Percentiles rank a stretch among this genome's conserved stretches.
phyloP scores from a whole-genome alignment of 305 asterid genomes.

The Rubia peregrina region DNA sequence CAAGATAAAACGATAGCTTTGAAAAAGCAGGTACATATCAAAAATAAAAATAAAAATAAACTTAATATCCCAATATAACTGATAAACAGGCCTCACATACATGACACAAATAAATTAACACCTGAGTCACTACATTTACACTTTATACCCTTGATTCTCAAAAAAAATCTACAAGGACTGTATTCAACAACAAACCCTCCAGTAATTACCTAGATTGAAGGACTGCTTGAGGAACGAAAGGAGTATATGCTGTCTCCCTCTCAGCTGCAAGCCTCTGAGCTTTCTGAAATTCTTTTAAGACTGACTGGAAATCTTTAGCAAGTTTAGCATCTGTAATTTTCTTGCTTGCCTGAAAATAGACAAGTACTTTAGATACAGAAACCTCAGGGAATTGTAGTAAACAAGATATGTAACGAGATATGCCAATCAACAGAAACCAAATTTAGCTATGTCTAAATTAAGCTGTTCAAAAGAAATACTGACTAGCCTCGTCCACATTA shows the following conservation, averaged over 20 bases:
- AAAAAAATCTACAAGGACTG: neutral
- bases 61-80: neutral
- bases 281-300: constrained; percentile 85
- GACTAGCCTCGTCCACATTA: neutral
- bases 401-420: neutral
- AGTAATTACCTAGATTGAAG: constrained; percentile 58
- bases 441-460: neutral
- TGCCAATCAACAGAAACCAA: neutral
- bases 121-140: neutral
- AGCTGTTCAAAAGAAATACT: neutral
- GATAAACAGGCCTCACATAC: neutral
- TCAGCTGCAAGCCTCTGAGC: constrained; percentile 91
- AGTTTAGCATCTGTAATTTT: constrained; percentile 90
- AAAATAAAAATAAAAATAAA: neutral
- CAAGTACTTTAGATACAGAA: neutral
- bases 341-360: constrained; percentile 64
- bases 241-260: constrained; percentile 88
- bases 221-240: constrained; percentile 53
- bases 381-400: neutral
- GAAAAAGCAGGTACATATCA: neutral
- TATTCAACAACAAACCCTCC: neutral
- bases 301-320: constrained; percentile 90
- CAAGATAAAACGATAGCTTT: neutral
- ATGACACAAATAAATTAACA: neutral
- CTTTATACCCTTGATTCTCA: neutral